Evolutionary conservation across 2,329 filamentous ascomycete genomes (phyloP).

Genomic region (Phoma sp.): DNA sequence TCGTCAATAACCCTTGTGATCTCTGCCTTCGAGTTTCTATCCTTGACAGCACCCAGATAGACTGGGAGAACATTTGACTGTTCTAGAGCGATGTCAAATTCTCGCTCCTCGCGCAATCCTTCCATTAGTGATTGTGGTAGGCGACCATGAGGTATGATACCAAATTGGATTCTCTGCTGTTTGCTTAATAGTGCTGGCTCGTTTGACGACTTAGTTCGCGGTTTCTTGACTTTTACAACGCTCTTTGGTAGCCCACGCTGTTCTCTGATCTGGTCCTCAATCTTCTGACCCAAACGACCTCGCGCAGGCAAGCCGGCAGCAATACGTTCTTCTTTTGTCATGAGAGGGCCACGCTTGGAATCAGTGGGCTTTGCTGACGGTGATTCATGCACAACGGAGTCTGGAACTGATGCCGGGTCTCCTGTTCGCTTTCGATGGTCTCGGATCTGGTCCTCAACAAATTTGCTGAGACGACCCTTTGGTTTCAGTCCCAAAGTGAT

Average conservation of each 20-base stretch:
- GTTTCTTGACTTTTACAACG: conserved; percentile 24
- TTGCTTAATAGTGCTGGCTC: conserved; percentile 32
- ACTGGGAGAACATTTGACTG: conserved; percentile 20
- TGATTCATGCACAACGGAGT: conserved; percentile 3
- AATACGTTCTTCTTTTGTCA: conserved; percentile 39
- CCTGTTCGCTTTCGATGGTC: conserved; percentile 33
- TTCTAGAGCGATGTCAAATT: conserved; percentile 26
- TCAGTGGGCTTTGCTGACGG: conserved; percentile 6
- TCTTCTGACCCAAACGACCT: conserved; percentile 32
- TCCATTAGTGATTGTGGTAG: conserved; percentile 35
- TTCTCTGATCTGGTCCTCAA: conserved; percentile 33
- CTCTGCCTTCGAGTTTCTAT: not conserved
- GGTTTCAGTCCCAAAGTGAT: conserved; percentile 30
- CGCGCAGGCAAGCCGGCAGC: conserved; percentile 31
- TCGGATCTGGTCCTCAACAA: conserved; percentile 34
- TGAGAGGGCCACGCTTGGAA: conserved; percentile 21
- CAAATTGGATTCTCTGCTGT: conserved; percentile 33
- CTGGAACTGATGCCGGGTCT: conserved; percentile 23
- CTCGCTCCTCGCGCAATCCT: conserved; percentile 31
- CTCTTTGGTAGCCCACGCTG: conserved; percentile 29
- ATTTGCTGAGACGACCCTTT: conserved; percentile 33
- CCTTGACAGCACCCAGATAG: conserved; percentile 17
- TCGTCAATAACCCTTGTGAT: conserved; percentile 3
- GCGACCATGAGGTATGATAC: conserved; percentile 33
- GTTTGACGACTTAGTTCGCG: conserved; percentile 16